These are phyloP conservation scores for Crataegus laevigata DNA, from an alignment of 306 rosid species.

Conservation along the genomic window DNA sequence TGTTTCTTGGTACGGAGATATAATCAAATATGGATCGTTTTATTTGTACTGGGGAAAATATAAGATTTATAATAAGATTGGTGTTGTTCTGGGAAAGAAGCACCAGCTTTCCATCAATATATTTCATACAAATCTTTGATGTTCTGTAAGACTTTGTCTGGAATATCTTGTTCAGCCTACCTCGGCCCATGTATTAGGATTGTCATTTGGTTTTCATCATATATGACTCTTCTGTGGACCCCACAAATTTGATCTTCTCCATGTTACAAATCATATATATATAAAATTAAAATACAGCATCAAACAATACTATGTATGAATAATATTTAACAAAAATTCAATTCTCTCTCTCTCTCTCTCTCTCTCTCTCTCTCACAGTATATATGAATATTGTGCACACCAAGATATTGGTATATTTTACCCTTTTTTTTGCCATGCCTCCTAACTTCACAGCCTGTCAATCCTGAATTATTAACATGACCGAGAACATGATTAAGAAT, in stretches of 20 bases:
- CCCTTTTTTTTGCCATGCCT: slow-evolving; percentile 31
- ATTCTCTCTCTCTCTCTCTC: slow-evolving; percentile 15
- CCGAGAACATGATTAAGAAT: slow-evolving; percentile 29
- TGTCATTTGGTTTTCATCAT: slow-evolving; percentile 26
- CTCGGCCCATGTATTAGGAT: slow-evolving; percentile 41
- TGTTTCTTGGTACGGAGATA: slow-evolving; percentile 39
- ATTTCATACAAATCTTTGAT: slow-evolving; percentile 51
- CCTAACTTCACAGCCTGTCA: slow-evolving; percentile 85
- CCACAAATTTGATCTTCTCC: slow-evolving; percentile 33
- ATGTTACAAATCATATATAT: slow-evolving; percentile 18
- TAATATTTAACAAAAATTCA: not conserved
- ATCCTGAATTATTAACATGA: slow-evolving; percentile 54
- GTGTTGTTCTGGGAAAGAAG: slow-evolving; percentile 31
- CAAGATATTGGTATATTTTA: slow-evolving; percentile 37
- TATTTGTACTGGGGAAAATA: slow-evolving; percentile 12
- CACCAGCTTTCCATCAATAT: slow-evolving; percentile 37
- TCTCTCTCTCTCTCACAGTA: slow-evolving; percentile 13
- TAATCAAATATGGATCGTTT: slow-evolving; percentile 24
- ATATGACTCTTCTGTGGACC: slow-evolving; percentile 29
- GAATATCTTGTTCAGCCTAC: slow-evolving; percentile 83
- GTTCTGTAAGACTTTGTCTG: slow-evolving; percentile 57
- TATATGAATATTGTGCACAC: slow-evolving; percentile 17
- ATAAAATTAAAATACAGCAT: not conserved
- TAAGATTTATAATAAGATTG: not conserved
- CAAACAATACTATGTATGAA: not conserved